phyloP scores from a whole-genome alignment of 1,284 basidiomycete genomes.

The Lentinula novae-zelandiae region DNA sequence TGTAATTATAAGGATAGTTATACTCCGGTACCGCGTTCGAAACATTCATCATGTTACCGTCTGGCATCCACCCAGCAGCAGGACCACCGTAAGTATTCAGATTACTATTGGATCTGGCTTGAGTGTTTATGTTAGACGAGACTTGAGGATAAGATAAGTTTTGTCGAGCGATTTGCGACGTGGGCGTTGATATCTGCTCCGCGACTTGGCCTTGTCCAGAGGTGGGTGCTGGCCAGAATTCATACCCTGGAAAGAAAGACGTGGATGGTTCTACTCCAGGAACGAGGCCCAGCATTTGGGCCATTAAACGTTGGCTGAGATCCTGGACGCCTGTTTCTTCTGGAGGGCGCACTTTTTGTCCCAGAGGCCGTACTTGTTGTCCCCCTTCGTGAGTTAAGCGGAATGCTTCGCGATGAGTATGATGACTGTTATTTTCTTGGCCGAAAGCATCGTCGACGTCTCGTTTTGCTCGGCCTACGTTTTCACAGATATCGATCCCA shows the following conservation, averaged over 20 bases:
- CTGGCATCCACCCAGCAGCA: slow-evolving; percentile 6
- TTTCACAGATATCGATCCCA: slow-evolving; percentile 40
- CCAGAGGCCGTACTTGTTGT: slow-evolving; percentile 4
- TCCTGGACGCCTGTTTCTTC: slow-evolving; percentile 45
- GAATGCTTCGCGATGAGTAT: slow-evolving; percentile 41
- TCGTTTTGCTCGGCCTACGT: slow-evolving; percentile 51
- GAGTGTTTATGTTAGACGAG: not conserved
- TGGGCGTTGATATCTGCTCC: not conserved
- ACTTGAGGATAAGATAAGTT: not conserved
- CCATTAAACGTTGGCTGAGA: slow-evolving; percentile 57
- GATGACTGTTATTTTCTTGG: slow-evolving; percentile 44
- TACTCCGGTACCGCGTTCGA: slow-evolving; percentile 13
- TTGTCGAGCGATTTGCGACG: not conserved
- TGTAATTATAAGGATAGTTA: slow-evolving; percentile 3
- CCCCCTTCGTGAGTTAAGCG: slow-evolving; percentile 19
- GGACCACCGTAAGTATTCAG: not conserved
- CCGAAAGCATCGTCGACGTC: slow-evolving; percentile 66
- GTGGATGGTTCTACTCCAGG: slow-evolving; percentile 59
- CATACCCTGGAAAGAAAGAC: slow-evolving; percentile 66
- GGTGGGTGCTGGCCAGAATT: slow-evolving; percentile 61
- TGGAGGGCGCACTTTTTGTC: slow-evolving; percentile 13
- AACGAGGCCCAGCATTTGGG: slow-evolving; percentile 67
- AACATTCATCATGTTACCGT: slow-evolving; percentile 5
- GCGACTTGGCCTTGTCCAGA: slow-evolving; percentile 21
- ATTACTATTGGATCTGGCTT: not conserved